A percentile compares a stretch with the other conserved stretches of the same genome.
These are phyloP conservation scores for Boletus reticuloceps DNA, from an alignment of 768 basidiomycete genomes.

Conservation along the genomic window DNA sequence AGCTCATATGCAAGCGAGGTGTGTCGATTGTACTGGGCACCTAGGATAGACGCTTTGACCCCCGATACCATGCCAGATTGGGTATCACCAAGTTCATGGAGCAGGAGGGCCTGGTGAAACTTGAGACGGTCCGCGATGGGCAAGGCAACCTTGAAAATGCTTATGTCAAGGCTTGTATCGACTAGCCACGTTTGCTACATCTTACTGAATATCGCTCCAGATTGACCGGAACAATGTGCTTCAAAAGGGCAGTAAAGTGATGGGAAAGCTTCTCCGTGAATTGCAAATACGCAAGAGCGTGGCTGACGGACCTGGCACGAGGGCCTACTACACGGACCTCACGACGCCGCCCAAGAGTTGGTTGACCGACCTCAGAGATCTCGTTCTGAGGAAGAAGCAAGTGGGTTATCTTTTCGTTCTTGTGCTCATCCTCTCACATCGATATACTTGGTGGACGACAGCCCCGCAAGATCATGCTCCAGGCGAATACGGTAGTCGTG, in stretches of 20 bases:
- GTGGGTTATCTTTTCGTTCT: conserved; percentile 38
- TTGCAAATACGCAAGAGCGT: conserved; percentile 85
- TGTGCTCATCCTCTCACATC: background rate
- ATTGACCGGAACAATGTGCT: conserved; percentile 72
- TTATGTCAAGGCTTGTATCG: conserved; percentile 57
- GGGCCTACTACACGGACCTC: conserved; percentile 73
- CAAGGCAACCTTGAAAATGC: conserved; percentile 63
- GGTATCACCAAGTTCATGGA: conserved; percentile 84
- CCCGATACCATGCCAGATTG: conserved; percentile 41
- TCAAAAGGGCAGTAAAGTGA: conserved; percentile 58
- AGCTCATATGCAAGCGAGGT: conserved; percentile 91
- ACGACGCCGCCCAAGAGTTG: conserved; percentile 71
- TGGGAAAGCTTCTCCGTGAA: conserved; percentile 73
- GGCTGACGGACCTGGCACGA: conserved; percentile 79
- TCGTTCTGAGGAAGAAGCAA: conserved; percentile 78
- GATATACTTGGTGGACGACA: conserved; percentile 27
- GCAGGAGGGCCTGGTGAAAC: conserved; percentile 60
- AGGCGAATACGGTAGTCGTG: conserved; percentile 73
- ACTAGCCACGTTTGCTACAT: background rate
- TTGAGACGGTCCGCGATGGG: conserved; percentile 64
- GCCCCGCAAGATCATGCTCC: conserved; percentile 85
- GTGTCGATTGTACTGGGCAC: conserved; percentile 15
- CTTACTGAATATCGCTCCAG: conserved; percentile 33
- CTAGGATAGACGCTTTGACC: background rate
- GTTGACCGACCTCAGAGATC: conserved; percentile 72